These are phyloP conservation scores for Lathyrus sativus DNA, from an alignment of 306 rosid species.

Conservation along the genomic window DNA sequence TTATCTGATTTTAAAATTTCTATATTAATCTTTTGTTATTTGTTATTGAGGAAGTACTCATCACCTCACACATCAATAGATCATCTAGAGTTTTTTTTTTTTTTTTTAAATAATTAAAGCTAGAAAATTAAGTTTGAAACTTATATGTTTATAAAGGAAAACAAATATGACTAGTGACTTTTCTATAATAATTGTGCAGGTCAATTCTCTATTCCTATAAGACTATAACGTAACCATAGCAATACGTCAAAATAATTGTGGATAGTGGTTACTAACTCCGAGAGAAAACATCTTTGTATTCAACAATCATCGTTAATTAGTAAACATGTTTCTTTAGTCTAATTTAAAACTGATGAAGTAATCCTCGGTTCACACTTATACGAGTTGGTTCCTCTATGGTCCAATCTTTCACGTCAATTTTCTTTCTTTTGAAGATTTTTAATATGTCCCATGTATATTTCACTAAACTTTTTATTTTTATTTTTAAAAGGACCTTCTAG, in stretches of 20 bases:
- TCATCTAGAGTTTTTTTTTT: too few relatives aligned
- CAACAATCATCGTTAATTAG: not conserved
- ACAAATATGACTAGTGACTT: not conserved
- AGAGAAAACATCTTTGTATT: not conserved
- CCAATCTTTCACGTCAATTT: not conserved
- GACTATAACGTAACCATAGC: not conserved
- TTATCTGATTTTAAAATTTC: too few relatives aligned
- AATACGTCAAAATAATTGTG: not conserved
- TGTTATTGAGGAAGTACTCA: too few relatives aligned
- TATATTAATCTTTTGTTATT: too few relatives aligned
- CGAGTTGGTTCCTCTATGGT: not conserved
- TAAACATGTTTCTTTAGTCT: not conserved
- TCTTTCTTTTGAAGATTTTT: too few relatives aligned
- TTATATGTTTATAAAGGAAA: not conserved
- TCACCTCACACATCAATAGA: too few relatives aligned
- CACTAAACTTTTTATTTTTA: too few relatives aligned
- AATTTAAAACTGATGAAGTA: not conserved
- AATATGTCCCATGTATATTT: too few relatives aligned
- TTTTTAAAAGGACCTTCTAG: too few relatives aligned
- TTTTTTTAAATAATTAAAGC: too few relatives aligned
- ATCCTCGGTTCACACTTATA: not conserved
- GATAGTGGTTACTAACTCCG: not conserved
- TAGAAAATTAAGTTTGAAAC: too few relatives aligned
- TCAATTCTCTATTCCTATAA: not conserved
- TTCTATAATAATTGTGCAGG: not conserved